These are phyloP conservation scores for Venturia asperata DNA, from an alignment of 2,329 filamentous ascomycete genomes.

Conservation along the genomic window DNA sequence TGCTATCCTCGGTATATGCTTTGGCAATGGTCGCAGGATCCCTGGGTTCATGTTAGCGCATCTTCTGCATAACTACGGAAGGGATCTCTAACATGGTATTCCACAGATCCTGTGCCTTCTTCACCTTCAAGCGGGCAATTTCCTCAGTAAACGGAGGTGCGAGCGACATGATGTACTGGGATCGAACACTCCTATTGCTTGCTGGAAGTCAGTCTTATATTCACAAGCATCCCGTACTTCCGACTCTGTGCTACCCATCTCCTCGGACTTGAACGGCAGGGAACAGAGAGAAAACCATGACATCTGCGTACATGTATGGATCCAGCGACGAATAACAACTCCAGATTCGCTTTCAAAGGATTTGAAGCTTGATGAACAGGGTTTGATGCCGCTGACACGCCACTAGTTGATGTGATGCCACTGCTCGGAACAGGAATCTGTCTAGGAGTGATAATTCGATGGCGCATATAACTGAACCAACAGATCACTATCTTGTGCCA, in stretches of 20 bases:
- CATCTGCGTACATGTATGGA: not conserved
- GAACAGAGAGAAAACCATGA: not conserved
- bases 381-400: not conserved
- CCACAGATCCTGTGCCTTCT: constrained; percentile 76
- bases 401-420: not conserved
- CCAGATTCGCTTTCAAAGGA: constrained; percentile 3
- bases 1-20: constrained; percentile 66
- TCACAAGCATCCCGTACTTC: not conserved
- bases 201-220: constrained; percentile 3
- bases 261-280: not conserved
- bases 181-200: not conserved
- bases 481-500: not conserved
- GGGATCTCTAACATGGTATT: constrained; percentile 55
- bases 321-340: not conserved
- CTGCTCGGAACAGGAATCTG: not conserved
- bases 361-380: not conserved
- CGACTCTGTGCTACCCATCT: not conserved
- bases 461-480: not conserved
- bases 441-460: not conserved
- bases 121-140: constrained; percentile 68
- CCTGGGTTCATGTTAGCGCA: constrained; percentile 35
- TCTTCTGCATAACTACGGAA: not conserved
- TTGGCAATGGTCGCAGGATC: constrained; percentile 58
- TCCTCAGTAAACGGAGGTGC: constrained; percentile 69
- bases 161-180: constrained; percentile 34